Evolutionary conservation across 2,329 filamentous ascomycete species (phyloP).

Genomic region (Cercospora canescens): DNA sequence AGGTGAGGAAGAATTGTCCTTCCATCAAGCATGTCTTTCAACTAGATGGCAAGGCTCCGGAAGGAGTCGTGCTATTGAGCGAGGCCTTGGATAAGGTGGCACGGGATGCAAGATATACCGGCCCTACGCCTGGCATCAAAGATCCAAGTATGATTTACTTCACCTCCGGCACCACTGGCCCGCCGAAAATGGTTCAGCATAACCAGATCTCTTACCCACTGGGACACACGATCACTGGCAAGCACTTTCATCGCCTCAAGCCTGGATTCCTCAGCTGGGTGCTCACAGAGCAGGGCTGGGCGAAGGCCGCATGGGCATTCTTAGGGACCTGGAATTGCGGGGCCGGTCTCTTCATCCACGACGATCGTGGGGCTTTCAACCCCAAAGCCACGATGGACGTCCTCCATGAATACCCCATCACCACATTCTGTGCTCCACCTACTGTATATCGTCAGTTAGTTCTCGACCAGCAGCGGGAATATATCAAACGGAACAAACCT

Average conservation of each 20-base stretch:
- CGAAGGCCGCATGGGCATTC: conserved; percentile 45
- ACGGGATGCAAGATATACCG: conserved; percentile 25
- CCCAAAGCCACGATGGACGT: conserved; percentile 35
- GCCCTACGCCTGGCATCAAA: conserved; percentile 29
- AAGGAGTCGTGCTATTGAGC: conserved; percentile 32
- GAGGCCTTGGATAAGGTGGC: conserved; percentile 31
- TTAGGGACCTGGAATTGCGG: conserved; percentile 44
- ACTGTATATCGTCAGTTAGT: conserved; percentile 45
- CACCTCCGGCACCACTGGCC: conserved; percentile 42
- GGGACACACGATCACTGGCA: conserved; percentile 42
- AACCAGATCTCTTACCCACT: conserved; percentile 44
- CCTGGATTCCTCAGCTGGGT: conserved; percentile 43
- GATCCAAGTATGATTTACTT: conserved; percentile 42
- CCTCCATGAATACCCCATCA: conserved; percentile 42
- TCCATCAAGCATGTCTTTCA: conserved; percentile 39
- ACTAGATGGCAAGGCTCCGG: conserved; percentile 24
- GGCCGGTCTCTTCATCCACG: conserved; percentile 43
- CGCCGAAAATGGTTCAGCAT: conserved; percentile 45
- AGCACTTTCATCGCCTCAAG: conserved; percentile 39
- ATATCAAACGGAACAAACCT: conserved; percentile 33
- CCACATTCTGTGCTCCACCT: conserved; percentile 44
- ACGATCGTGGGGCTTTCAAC: conserved; percentile 39
- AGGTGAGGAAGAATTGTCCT: conserved; percentile 35
- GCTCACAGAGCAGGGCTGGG: conserved; percentile 45
- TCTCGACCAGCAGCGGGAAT: conserved; percentile 33